phyloP scores from a whole-genome alignment of 805 yeast species.

The Candida pseudofarinosa region DNA sequence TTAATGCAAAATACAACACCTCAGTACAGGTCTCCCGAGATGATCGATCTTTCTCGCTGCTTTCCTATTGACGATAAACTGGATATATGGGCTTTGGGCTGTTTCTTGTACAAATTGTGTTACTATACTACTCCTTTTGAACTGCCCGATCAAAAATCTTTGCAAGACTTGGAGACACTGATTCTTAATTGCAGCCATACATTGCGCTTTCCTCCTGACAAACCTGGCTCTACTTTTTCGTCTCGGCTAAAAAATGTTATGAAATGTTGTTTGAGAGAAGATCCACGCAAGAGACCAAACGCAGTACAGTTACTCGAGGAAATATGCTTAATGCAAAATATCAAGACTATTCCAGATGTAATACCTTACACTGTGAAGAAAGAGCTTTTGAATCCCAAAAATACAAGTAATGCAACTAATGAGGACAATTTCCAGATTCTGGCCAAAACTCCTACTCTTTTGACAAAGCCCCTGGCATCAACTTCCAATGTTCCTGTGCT shows the following conservation, averaged over 20 bases:
- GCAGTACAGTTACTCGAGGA: conserved; percentile 69
- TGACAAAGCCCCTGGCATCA: neutral
- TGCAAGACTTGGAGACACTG: conserved; percentile 49
- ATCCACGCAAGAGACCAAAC: conserved; percentile 71
- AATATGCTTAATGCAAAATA: conserved; percentile 55
- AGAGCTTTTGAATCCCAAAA: conserved; percentile 5
- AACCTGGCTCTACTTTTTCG: conserved; percentile 46
- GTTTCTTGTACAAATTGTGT: conserved; percentile 71
- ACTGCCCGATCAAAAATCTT: conserved; percentile 31
- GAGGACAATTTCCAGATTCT: conserved; percentile 5
- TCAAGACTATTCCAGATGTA: conserved; percentile 37
- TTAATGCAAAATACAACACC: conserved; percentile 79
- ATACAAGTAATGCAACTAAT: neutral
- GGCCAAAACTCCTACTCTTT: neutral
- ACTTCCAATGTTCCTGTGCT: neutral
- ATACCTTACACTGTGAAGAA: conserved; percentile 34
- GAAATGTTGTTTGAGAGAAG: conserved; percentile 54
- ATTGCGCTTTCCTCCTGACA: conserved; percentile 44
- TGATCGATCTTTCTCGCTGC: conserved; percentile 68
- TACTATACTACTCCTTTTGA: conserved; percentile 85
- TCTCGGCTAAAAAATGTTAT: conserved; percentile 62
- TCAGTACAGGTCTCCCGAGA: conserved; percentile 81
- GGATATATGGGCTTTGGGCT: conserved; percentile 84
- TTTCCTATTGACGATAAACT: conserved; percentile 76
- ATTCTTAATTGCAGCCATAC: conserved; percentile 55